These are phyloP conservation scores for Chara braunii DNA, from an alignment of 139 green algal species.

Conservation along the genomic window DNA sequence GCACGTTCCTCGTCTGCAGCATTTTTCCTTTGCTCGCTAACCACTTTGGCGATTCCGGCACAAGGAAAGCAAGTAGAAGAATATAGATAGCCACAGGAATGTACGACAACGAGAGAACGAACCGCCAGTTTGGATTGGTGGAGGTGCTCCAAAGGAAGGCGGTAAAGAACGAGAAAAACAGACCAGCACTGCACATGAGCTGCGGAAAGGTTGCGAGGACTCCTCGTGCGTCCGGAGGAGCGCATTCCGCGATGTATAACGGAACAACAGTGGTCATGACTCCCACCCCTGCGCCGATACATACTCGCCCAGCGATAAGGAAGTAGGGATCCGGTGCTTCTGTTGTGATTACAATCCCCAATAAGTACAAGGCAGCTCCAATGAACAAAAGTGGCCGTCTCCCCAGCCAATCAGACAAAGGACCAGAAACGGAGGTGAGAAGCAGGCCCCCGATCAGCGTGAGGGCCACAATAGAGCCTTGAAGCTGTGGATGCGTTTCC, in stretches of 20 bases:
- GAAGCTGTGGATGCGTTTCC: not conserved
- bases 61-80: slow-evolving; percentile 36
- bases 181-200: slow-evolving; percentile 56
- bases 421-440: slow-evolving; percentile 16
- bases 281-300: slow-evolving; percentile 82
- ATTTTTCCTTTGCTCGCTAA: slow-evolving; percentile 37
- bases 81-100: slow-evolving; percentile 54
- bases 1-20: slow-evolving; percentile 6
- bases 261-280: slow-evolving; percentile 82
- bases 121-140: slow-evolving; percentile 53
- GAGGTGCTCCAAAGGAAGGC: slow-evolving; percentile 51
- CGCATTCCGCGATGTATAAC: slow-evolving; percentile 85
- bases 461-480: slow-evolving; percentile 5
- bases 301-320: slow-evolving; percentile 68
- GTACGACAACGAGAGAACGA: slow-evolving; percentile 62
- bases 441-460: slow-evolving; percentile 3
- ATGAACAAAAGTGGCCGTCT: slow-evolving; percentile 11
- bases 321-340: slow-evolving; percentile 47
- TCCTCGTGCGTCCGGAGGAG: slow-evolving; percentile 72
- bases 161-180: slow-evolving; percentile 59
- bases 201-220: slow-evolving; percentile 66
- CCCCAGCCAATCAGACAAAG: slow-evolving; percentile 14
- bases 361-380: slow-evolving; percentile 15
- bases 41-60: slow-evolving; percentile 61
- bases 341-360: slow-evolving; percentile 17